phyloP scores from a whole-genome alignment of 495 filamentous ascomycete species.

The Corynascus novoguineensis region DNA sequence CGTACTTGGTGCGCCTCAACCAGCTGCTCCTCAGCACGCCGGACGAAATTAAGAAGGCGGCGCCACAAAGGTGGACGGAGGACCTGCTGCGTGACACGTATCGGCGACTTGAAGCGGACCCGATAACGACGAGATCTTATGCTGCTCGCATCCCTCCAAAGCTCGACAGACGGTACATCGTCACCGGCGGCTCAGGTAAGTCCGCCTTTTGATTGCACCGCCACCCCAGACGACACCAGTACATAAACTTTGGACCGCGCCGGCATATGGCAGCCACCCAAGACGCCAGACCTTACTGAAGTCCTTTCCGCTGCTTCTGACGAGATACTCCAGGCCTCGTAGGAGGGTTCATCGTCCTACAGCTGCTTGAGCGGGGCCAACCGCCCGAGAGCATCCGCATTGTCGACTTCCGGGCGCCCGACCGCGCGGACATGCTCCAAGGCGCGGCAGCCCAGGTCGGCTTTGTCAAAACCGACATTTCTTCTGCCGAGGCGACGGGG shows the following conservation, averaged over 20 bases:
- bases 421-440: constrained; percentile 33
- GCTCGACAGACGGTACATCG: constrained; percentile 50
- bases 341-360: constrained; percentile 41
- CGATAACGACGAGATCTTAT: constrained; percentile 39
- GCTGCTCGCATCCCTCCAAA: constrained; percentile 47
- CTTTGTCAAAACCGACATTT: constrained; percentile 40
- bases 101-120: constrained; percentile 34
- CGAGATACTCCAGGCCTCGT: constrained; percentile 32
- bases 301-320: neutral
- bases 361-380: constrained; percentile 40
- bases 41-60: constrained; percentile 38
- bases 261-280: neutral
- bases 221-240: no score
- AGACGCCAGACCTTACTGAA: neutral
- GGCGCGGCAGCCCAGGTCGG: constrained; percentile 30
- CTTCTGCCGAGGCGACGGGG: constrained; percentile 30
- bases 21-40: constrained; percentile 42
- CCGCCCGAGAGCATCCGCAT: constrained; percentile 38
- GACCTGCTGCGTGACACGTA: constrained; percentile 44
- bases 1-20: constrained; percentile 49
- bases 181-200: constrained; percentile 55
- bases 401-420: constrained; percentile 35
- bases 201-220: constrained; percentile 16
- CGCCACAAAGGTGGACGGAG: constrained; percentile 46
- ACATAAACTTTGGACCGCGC: no score